Evolutionary conservation across 2,329 filamentous ascomycete genomes (phyloP).

Genomic region (Ophiostoma ulmi): DNA sequence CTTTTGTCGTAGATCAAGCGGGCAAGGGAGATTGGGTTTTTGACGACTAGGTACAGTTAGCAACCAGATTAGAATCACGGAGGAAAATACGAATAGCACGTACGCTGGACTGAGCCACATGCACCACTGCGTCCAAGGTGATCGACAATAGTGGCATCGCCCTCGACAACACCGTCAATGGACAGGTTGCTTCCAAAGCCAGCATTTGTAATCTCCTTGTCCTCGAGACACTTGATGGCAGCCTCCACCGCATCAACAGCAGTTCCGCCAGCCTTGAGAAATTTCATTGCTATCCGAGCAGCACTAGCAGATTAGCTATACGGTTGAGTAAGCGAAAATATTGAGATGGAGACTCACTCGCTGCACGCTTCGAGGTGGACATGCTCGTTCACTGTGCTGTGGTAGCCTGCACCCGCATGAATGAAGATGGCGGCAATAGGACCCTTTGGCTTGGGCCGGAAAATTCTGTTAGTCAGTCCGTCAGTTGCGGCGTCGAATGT

Average conservation of each 20-base stretch:
- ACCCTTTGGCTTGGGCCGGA: slow-evolving; percentile 26
- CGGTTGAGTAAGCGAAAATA: neutral
- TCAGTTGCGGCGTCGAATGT: slow-evolving; percentile 20
- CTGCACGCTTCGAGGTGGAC: slow-evolving; percentile 81
- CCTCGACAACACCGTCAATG: slow-evolving; percentile 86
- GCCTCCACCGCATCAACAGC: slow-evolving; percentile 87
- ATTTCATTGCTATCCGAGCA: slow-evolving; percentile 73
- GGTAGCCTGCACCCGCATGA: slow-evolving; percentile 91
- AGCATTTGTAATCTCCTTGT: slow-evolving; percentile 93
- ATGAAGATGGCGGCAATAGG: slow-evolving; percentile 70
- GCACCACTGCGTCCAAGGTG: slow-evolving; percentile 87
- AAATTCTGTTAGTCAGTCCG: slow-evolving; percentile 31
- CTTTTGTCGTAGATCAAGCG: slow-evolving; percentile 76
- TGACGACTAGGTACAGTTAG: slow-evolving; percentile 61
- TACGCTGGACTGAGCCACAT: slow-evolving; percentile 84
- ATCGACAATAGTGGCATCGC: slow-evolving; percentile 90
- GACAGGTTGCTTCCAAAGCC: slow-evolving; percentile 93
- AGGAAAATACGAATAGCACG: slow-evolving; percentile 36
- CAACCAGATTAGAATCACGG: neutral
- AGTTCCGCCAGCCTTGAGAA: slow-evolving; percentile 70
- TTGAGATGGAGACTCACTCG: slow-evolving; percentile 56
- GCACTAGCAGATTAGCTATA: slow-evolving; percentile 52
- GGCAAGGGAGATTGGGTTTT: slow-evolving; percentile 85
- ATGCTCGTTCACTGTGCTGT: slow-evolving; percentile 79
- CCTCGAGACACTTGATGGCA: slow-evolving; percentile 81